Conservation (phyloP, 148 eudicot species). For the Chenopodium berlandieri region DNA sequence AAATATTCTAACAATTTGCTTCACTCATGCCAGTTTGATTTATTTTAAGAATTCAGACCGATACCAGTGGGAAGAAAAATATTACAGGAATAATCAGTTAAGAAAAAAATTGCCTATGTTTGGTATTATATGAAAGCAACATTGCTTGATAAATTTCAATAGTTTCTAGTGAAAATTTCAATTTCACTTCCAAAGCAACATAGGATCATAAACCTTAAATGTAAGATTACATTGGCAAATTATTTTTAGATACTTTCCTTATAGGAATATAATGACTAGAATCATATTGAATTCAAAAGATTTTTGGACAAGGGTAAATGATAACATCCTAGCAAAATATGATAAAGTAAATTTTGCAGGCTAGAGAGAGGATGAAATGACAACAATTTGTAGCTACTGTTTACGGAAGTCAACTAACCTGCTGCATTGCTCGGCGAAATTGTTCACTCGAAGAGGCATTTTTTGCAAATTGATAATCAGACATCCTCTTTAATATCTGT, state of each 20-base stretch:
- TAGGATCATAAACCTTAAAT: background rate
- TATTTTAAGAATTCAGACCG: background rate
- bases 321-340: background rate
- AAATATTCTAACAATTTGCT: background rate
- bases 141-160: too few relatives aligned
- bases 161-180: background rate
- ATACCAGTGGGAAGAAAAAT: background rate
- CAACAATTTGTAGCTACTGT: background rate
- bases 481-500: conserved; percentile 70
- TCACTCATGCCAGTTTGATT: background rate
- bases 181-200: background rate
- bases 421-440: conserved; percentile 58
- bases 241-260: background rate
- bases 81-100: too few relatives aligned
- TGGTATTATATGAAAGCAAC: background rate
- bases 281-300: background rate
- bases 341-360: background rate
- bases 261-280: background rate
- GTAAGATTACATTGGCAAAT: too few relatives aligned
- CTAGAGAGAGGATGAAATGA: background rate
- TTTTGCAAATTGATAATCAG: conserved; percentile 58
- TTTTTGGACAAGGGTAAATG: background rate
- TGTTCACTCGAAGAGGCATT: conserved; percentile 61
- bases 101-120: background rate
- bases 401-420: conserved; percentile 52